Evolutionary conservation across 2,329 filamentous ascomycete species (phyloP), one percentile per base, ranked within the genome.

Genomic region (Cladosporium halotolerans): DNA sequence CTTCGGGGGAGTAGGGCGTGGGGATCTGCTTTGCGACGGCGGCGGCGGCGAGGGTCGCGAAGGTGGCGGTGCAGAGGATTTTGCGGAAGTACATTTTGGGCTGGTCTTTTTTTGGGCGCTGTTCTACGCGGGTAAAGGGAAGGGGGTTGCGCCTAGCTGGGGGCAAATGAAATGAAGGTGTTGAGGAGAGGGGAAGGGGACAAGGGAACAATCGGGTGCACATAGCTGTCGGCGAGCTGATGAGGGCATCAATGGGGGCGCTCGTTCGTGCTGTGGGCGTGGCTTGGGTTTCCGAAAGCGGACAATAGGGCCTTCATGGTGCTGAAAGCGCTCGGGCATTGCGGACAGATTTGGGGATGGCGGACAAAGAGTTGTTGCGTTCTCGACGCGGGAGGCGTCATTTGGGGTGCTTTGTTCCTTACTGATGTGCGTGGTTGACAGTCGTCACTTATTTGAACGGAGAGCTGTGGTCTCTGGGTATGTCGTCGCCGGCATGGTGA

Each of bases 11-110:
- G 43, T 53, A 47, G 4, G 51, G 51, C 10, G 51, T 42, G 6
- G 51, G 51, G 7, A 47, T 47, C 23, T 53, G 51, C 36, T 53
- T 53, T 14, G 51, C 51, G 28, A 53, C 51, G 31, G 51, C 51
- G 33, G 45, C 51, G 36, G 45, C 33, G 42, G 51, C 51, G 45
- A 53, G 44, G n/a, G 51, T 53, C 9, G 51, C 51, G 8, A 53
- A 43, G 18, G 43, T 31, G 23, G 42, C 28, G 11, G 39, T 34
- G 44, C 51, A 53, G 36, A 53, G 36, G n/a, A 53, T 10, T 18
- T 53, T 47, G 44, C 51, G 44, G 44, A 53, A 53, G 31, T 47
- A 47, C 51, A 53, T 53, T 3, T 5, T 47, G 11, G 13, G 19
- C 5, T 9, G 2, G 13, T 28, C 32, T 10, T 47, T 0, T 9